Evolutionary conservation across 768 basidiomycete species (phyloP), one percentile per base, ranked within the genome.

Genomic region (Terana coerulea): DNA sequence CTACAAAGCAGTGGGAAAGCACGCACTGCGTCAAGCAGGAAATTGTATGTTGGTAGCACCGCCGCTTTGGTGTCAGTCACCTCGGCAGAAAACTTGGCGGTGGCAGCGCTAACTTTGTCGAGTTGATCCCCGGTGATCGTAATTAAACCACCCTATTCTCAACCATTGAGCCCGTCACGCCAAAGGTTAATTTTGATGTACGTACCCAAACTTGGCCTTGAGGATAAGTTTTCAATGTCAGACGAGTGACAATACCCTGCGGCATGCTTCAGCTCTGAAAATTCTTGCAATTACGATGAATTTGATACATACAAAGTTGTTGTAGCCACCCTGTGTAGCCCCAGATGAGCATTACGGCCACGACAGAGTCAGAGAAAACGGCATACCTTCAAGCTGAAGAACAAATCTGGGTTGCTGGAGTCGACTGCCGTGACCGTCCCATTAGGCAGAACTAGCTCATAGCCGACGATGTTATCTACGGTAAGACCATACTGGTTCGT

Each of bases 401-500:
- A 76, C 0, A 78, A 50, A 43, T 76, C 72, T 0, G 72, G 64
- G 43, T 68, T 55, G 0, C 67, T 59, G 0, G 53, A 49, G 10
- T 62, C 59, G 11, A 75, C 71, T 14, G 51, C 43, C 1, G 60
- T 52, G 1, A 79, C 63, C 0, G 66, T 69, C 7, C 83, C 81
- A 54, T 74, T 73, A 0, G 83, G 82, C 46, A 78, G 67, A 0
- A 83, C 83, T 1, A 86, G 67, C 54, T 84, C 79, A 56, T 67
- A 83, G 0, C 73, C 73, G n/a, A 66, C 64, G 29, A 85, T 69
- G 1, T 70, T 81, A 53, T 86, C 84, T 6, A 75, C 34, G 0
- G 79, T 76, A 44, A 88, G 55, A 11, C 84, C 84, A 53, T 76
- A 69, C 49, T 84, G 79, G 52, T 85, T 84, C 0, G 79, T 79